phyloP scores from a whole-genome alignment of 345 rosid genomes.

The Dimocarpus longan region DNA sequence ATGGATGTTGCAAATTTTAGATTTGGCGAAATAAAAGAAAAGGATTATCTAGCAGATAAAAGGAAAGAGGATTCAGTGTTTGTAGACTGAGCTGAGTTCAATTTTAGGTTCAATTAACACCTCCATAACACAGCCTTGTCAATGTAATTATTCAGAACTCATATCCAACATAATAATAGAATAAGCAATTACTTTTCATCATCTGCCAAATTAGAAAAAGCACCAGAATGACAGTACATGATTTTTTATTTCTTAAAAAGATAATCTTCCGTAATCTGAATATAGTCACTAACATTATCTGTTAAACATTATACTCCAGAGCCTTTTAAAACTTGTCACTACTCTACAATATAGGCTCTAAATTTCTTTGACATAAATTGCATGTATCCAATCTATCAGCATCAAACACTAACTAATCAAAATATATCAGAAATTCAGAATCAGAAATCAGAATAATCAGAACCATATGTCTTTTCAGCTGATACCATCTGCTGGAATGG shows the following conservation, averaged over 20 bases:
- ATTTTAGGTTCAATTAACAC: not conserved
- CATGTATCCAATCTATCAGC: not conserved
- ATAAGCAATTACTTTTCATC: not conserved
- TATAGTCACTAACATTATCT: not conserved
- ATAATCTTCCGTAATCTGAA: not conserved
- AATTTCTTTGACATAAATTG: not conserved
- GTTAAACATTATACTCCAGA: not conserved
- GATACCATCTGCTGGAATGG: not conserved
- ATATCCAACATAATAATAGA: not conserved
- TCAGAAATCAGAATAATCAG: not conserved
- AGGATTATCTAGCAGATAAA: constrained; percentile 19
- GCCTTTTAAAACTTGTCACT: not conserved
- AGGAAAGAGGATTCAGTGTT: not conserved
- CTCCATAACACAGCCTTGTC: not conserved
- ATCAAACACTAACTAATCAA: constrained; percentile 4
- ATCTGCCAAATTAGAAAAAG: not conserved
- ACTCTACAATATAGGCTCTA: not conserved
- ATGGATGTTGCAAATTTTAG: not conserved
- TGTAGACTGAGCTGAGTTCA: constrained; percentile 4
- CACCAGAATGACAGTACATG: not conserved
- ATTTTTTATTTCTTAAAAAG: not conserved
- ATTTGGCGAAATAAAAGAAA: not conserved
- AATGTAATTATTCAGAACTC: not conserved
- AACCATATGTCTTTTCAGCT: constrained; percentile 8
- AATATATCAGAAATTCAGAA: not conserved